phyloP scores from a whole-genome alignment of 2,329 filamentous ascomycete genomes.

The Zalaria obscura region DNA sequence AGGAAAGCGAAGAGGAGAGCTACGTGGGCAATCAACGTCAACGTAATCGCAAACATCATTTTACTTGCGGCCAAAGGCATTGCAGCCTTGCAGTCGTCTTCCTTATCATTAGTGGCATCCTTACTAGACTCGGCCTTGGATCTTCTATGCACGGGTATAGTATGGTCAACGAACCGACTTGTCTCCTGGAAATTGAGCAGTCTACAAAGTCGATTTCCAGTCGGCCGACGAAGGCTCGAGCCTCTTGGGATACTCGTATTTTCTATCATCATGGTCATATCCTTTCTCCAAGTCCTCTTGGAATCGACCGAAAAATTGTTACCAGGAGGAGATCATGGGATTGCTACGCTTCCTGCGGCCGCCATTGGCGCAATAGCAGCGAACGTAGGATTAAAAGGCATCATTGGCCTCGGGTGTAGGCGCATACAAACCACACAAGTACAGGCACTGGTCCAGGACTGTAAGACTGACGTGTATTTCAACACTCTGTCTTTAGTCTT shows the following conservation, averaged over 20 bases:
- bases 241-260: conserved; percentile 50
- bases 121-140: conserved; percentile 44
- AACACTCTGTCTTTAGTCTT: conserved; percentile 50
- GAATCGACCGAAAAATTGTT: conserved; percentile 45
- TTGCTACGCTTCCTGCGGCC: conserved; percentile 35
- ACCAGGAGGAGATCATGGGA: conserved; percentile 31
- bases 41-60: conserved; percentile 45
- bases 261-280: conserved; percentile 49
- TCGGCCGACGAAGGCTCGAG: conserved; percentile 42
- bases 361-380: conserved; percentile 43
- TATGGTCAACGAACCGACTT: conserved; percentile 45
- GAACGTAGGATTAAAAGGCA: conserved; percentile 45
- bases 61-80: conserved; percentile 39
- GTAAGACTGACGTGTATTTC: conserved; percentile 50
- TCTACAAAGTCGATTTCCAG: conserved; percentile 41
- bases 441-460: conserved; percentile 47
- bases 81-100: conserved; percentile 41
- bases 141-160: conserved; percentile 45
- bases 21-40: conserved; percentile 45
- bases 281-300: conserved; percentile 45
- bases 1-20: conserved; percentile 33
- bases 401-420: conserved; percentile 45
- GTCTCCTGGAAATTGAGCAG: conserved; percentile 41
- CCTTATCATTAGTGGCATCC: conserved; percentile 46
- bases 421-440: conserved; percentile 49